Base-by-base conservation (phyloP, 1,139 yeast genomes). In the Yamadazyma dendronema region DNA sequence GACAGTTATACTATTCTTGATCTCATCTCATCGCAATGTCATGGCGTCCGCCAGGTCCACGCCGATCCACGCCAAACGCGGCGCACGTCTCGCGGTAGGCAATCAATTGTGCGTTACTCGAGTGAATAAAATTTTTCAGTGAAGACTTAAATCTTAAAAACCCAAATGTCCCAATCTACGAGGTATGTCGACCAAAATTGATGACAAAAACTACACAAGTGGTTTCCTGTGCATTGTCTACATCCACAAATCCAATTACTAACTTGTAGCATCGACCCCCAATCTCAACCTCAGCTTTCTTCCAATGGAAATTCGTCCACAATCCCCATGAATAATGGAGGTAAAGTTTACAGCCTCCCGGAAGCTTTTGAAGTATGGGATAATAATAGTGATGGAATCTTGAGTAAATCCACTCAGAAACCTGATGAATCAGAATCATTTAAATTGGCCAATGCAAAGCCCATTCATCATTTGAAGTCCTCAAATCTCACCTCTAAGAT, bases 281-380 rank as follows among this genome's bases (percentile, higher is more conserved):
- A 38, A 40, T 36, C 32, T 41, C 41, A 34, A 17, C 22, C 15
- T 13, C 30, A 22, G 28, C 14, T 17, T 14, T 33, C 15, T 15
- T 16, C 12, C n/a, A n/a, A n/a, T n/a, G n/a, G n/a, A n/a, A 35
- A 35, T 31, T 33, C 34, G 12, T 27, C 39, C 3, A 23, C 61
- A 35, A 65, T 70, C 34, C 72, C 73, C 9, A 54, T 62, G 28
- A 71, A 71, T 46, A 58, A 56, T 38, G 65, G 59, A 17, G 59
- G 72, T 34, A 59, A 64, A 44, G 52, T 59, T 33, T 80, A 80
- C 47, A 52, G 75, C 11, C 62, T 78, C 56, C 70, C 72, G 25
- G 79, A 80, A 44, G 72, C 80, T 46, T 67, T 80, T 42, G 62
- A 68, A 27, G 72, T 79, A 14, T 80, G 81, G 75, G 58, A 65